phyloP scores from a whole-genome alignment of 176 grass and related monocot species.

The Carex cristatella region DNA sequence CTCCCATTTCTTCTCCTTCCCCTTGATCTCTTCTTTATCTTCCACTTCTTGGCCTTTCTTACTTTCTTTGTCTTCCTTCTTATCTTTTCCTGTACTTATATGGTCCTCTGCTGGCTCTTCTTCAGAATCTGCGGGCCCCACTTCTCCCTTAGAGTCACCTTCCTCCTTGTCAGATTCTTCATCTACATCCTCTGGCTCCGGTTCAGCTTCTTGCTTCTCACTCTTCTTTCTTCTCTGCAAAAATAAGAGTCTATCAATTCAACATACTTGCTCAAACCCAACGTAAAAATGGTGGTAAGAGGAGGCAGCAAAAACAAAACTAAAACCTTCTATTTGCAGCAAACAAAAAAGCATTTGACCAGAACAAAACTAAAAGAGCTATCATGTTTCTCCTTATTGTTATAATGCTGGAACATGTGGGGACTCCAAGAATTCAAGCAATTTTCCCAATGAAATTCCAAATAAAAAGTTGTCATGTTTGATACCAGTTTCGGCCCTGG shows the following conservation, averaged over 20 bases:
- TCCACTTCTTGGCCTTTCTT: constrained; percentile 52
- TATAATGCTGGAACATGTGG: constrained; percentile 20
- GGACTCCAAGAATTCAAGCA: constrained; percentile 92
- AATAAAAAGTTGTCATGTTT: no score
- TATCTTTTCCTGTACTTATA: no score
- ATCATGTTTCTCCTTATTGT: no score
- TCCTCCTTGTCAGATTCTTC: constrained; percentile 41
- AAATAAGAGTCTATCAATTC: no score
- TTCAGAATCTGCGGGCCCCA: constrained; percentile 44
- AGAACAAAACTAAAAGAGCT: no score
- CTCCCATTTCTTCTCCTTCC: background rate
- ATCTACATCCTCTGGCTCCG: constrained; percentile 55
- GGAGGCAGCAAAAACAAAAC: background rate
- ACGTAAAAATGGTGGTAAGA: background rate
- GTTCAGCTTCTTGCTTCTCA: constrained; percentile 41
- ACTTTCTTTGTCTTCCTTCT: background rate
- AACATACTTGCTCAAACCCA: background rate
- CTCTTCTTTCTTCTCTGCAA: no score
- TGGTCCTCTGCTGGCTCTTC: background rate
- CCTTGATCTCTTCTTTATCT: constrained; percentile 27
- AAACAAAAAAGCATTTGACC: background rate
- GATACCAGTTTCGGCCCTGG: no score
- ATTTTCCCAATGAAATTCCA: constrained; percentile 24
- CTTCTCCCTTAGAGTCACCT: constrained; percentile 45
- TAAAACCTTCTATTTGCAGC: background rate